Conservation (phyloP, 176 grass and related monocot species). For the Eleusine indica region DNA sequence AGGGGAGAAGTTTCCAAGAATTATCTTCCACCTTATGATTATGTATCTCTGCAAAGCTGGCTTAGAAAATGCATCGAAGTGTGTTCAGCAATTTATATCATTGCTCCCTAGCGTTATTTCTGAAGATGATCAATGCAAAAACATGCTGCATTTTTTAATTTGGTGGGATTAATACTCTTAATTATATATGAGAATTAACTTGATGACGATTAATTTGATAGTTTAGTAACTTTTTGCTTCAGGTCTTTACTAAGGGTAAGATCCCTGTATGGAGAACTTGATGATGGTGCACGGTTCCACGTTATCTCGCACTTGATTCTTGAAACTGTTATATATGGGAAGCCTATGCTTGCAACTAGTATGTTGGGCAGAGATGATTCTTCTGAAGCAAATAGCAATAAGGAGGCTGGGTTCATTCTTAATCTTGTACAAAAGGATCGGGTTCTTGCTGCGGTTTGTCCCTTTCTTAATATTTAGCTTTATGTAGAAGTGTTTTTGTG, state of each 20-base stretch:
- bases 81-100: slow-evolving; percentile 83
- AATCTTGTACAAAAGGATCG: slow-evolving; percentile 90
- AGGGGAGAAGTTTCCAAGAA: slow-evolving; percentile 86
- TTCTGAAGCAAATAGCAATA: slow-evolving; percentile 65
- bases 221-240: slow-evolving; percentile 44
- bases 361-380: slow-evolving; percentile 75
- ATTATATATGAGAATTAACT: background rate
- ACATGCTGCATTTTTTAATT: slow-evolving; percentile 85
- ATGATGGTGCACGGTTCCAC: slow-evolving; percentile 91
- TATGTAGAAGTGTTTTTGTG: slow-evolving; percentile 29
- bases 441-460: slow-evolving; percentile 72
- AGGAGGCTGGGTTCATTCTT: slow-evolving; percentile 84
- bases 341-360: slow-evolving; percentile 78
- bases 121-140: slow-evolving; percentile 91
- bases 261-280: slow-evolving; percentile 70
- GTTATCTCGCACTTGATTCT: slow-evolving; percentile 86
- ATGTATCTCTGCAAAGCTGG: slow-evolving; percentile 93
- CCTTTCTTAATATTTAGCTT: slow-evolving; percentile 41
- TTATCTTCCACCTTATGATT: slow-evolving; percentile 86
- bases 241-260: slow-evolving; percentile 88
- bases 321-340: slow-evolving; percentile 87
- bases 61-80: slow-evolving; percentile 78
- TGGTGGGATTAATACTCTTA: slow-evolving; percentile 55
- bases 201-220: slow-evolving; percentile 12
- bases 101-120: slow-evolving; percentile 76